Evolutionary conservation across 2,329 filamentous ascomycete species (phyloP).

Genomic region (Neonectria faginata): DNA sequence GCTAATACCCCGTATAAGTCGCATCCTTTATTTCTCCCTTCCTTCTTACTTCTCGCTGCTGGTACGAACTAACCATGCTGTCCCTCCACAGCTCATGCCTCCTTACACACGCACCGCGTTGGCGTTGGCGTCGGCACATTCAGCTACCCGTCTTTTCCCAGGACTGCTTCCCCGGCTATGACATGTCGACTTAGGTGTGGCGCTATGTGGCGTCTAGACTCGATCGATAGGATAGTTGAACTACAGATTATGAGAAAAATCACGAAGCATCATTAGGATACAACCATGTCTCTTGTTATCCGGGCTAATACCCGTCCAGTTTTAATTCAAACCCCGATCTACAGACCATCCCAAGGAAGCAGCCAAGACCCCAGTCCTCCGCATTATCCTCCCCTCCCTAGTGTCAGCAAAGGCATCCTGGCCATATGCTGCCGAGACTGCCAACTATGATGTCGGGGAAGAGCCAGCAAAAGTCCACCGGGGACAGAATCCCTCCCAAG

Average conservation of each 20-base stretch:
- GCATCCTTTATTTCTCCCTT: not conserved
- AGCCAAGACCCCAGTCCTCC: not conserved
- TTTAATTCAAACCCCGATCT: not conserved
- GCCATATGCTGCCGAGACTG: not conserved
- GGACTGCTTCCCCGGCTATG: conserved; percentile 9
- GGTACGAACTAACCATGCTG: not conserved
- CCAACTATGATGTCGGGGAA: not conserved
- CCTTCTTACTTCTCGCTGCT: not conserved
- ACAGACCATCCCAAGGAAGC: not conserved
- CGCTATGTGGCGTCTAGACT: conserved; percentile 9
- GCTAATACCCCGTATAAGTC: not conserved
- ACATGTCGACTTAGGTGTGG: conserved; percentile 3
- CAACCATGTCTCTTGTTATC: not conserved
- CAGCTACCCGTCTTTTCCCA: conserved; percentile 2
- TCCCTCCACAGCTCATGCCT: not conserved
- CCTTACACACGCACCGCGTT: conserved; percentile 18
- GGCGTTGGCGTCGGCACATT: conserved; percentile 13
- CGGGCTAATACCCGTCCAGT: not conserved
- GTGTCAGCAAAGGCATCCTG: not conserved
- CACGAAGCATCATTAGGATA: not conserved
- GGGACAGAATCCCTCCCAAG: not conserved
- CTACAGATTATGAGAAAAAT: not conserved
- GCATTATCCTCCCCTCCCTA: not conserved
- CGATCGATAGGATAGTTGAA: not conserved
- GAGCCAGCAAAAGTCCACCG: not conserved